Percentiles rank a stretch among this genome's conserved stretches.
Conservation (phyloP, 2,329 filamentous ascomycete genomes). For the Aspergillus viridinutans region DNA sequence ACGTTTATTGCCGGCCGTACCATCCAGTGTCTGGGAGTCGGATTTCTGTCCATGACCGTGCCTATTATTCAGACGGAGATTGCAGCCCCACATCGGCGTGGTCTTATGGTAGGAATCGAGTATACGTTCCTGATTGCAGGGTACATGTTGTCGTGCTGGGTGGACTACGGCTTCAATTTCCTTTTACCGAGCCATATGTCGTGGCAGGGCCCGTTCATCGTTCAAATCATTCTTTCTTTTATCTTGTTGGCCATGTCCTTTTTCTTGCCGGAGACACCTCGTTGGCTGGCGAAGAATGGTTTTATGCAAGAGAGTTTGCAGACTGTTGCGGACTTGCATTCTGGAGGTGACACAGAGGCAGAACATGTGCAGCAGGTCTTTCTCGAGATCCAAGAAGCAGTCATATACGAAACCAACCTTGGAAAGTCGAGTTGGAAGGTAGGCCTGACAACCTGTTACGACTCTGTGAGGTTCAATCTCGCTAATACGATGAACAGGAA, state of each 20-base stretch:
- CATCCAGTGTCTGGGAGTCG: conserved; percentile 33
- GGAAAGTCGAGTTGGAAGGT: conserved; percentile 33
- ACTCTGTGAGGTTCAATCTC: too few species aligned
- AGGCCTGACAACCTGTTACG: conserved; percentile 4
- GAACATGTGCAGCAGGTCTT: conserved; percentile 35
- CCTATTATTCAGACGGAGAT: conserved; percentile 39
- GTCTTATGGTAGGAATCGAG: conserved; percentile 39
- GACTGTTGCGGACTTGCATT: conserved; percentile 40
- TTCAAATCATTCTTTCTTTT: conserved; percentile 31
- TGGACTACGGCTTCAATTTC: conserved; percentile 38
- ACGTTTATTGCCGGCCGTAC: conserved; percentile 33
- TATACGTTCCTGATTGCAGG: conserved; percentile 36
- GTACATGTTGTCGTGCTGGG: conserved; percentile 40
- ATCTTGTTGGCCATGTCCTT: conserved; percentile 34
- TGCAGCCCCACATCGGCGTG: conserved; percentile 32
- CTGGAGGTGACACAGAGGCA: conserved; percentile 31
- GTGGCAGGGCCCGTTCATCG: conserved; percentile 28
- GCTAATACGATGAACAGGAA: conserved; percentile 21
- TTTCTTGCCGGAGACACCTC: conserved; percentile 37
- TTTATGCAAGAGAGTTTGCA: conserved; percentile 38
- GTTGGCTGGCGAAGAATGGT: conserved; percentile 41
- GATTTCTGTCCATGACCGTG: conserved; percentile 34
- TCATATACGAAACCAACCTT: conserved; percentile 33
- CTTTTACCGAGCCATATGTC: conserved; percentile 30
- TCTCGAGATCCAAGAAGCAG: conserved; percentile 36